A percentile compares a stretch with the other conserved stretches of the same genome.
phyloP scores from a whole-genome alignment of 2,329 filamentous ascomycete genomes.

The Aureobasidium sp. region DNA sequence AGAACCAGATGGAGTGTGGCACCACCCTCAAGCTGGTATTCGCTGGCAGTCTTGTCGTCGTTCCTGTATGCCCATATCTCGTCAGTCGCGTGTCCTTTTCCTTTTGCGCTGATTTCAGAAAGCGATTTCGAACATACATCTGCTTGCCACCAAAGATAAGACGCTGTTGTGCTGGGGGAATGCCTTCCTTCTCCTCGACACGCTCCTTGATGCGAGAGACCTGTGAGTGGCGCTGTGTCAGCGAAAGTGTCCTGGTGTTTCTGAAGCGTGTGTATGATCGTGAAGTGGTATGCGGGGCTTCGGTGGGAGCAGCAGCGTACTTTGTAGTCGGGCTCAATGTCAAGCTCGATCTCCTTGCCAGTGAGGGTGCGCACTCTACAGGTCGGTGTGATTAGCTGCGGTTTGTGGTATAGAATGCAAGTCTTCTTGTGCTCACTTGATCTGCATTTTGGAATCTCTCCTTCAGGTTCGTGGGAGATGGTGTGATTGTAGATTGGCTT shows the following conservation, averaged over 20 bases:
- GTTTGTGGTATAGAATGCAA: not conserved
- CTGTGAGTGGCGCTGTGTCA: slow-evolving; percentile 39
- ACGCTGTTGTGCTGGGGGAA: slow-evolving; percentile 92
- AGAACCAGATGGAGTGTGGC: slow-evolving; percentile 93
- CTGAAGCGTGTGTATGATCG: not conserved
- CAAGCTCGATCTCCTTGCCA: slow-evolving; percentile 97
- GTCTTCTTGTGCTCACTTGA: slow-evolving; percentile 17
- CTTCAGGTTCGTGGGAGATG: not conserved
- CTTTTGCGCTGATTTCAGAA: not conserved
- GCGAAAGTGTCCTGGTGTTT: not conserved
- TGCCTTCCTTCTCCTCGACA: slow-evolving; percentile 98
- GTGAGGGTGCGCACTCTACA: slow-evolving; percentile 90
- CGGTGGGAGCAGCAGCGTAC: slow-evolving; percentile 41
- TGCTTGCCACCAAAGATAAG: slow-evolving; percentile 97
- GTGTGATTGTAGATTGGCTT: not conserved
- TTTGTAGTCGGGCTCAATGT: slow-evolving; percentile 92
- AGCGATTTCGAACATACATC: slow-evolving; percentile 54
- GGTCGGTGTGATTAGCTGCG: slow-evolving; percentile 1
- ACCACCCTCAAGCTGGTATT: slow-evolving; percentile 86
- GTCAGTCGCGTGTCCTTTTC: not conserved
- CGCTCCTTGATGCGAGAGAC: slow-evolving; percentile 97
- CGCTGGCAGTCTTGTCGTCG: slow-evolving; percentile 86
- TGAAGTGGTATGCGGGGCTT: not conserved
- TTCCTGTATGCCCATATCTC: slow-evolving; percentile 51
- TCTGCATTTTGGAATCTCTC: slow-evolving; percentile 17